Evolutionary conservation across 805 yeast genomes (phyloP).

Genomic region (Starmerella apicola): DNA sequence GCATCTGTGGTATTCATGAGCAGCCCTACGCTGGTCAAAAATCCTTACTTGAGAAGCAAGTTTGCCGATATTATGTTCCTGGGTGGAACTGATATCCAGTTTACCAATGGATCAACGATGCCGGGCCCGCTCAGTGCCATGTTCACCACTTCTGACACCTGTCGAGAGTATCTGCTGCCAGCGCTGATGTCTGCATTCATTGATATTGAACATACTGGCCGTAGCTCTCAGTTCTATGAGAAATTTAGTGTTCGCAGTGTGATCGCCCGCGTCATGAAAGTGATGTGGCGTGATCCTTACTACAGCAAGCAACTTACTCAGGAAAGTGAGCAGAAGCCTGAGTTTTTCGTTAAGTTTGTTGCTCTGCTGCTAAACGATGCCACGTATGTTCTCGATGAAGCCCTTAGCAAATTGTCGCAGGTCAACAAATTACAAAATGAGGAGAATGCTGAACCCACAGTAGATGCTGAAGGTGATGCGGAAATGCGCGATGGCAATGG

Average conservation of each 20-base stretch:
- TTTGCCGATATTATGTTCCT: constrained; percentile 66
- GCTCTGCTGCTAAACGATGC: constrained; percentile 88
- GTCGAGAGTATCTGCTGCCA: constrained; percentile 56
- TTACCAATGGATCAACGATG: constrained; percentile 25
- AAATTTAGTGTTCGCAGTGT: constrained; percentile 85
- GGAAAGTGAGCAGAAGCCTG: constrained; percentile 57
- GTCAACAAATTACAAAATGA: constrained; percentile 66
- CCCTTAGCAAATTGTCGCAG: constrained; percentile 61
- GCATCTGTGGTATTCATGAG: constrained; percentile 68
- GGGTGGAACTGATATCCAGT: constrained; percentile 46
- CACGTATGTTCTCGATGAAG: constrained; percentile 82
- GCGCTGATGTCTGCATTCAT: constrained; percentile 84
- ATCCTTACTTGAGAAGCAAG: constrained; percentile 84
- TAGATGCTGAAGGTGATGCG: too few relatives aligned
- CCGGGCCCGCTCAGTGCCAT: constrained; percentile 59
- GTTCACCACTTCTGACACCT: constrained; percentile 51
- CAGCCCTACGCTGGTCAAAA: constrained; percentile 53
- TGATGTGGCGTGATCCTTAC: constrained; percentile 61
- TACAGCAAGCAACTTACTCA: constrained; percentile 57
- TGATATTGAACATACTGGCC: constrained; percentile 91
- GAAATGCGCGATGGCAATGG: background rate
- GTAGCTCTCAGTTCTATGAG: constrained; percentile 89
- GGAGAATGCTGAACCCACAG: constrained; percentile 60
- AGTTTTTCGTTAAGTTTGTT: constrained; percentile 80
- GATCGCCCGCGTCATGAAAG: constrained; percentile 70